These are phyloP conservation scores for Penicillium sp. DNA, from an alignment of 2,329 filamentous ascomycete species.

Conservation along the genomic window DNA sequence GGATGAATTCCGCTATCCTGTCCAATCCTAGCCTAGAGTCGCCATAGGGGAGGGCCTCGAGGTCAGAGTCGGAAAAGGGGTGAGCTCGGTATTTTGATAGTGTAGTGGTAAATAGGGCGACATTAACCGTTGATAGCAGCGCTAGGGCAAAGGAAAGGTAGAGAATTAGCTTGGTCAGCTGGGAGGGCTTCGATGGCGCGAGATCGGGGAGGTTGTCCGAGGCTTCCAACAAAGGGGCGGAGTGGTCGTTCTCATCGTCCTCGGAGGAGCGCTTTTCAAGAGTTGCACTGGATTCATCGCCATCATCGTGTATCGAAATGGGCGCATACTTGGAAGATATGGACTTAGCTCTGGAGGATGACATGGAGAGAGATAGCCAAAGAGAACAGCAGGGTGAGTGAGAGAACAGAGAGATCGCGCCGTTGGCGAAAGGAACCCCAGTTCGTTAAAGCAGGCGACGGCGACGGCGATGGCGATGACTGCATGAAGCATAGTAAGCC, in stretches of 20 bases:
- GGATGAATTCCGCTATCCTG: neutral
- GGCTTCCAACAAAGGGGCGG: conserved; percentile 2
- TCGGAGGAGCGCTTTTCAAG: conserved; percentile 4
- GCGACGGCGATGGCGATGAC: no score
- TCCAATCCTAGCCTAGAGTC: neutral
- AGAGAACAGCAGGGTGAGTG: no score
- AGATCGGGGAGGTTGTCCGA: neutral
- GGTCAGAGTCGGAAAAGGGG: conserved; percentile 1
- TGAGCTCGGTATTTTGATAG: neutral
- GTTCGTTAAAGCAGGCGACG: no score
- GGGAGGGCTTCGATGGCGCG: neutral
- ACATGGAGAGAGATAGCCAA: no score
- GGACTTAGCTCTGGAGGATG: no score
- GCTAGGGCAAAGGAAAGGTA: conserved; percentile 3
- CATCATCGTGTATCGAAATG: no score
- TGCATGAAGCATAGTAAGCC: no score
- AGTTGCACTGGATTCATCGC: neutral
- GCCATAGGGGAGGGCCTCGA: conserved; percentile 3
- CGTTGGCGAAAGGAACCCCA: no score
- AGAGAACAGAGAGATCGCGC: no score
- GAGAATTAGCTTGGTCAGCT: neutral
- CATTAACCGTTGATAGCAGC: conserved; percentile 2
- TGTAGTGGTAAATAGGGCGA: neutral
- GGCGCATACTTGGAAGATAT: no score
- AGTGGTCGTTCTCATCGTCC: neutral